Conservation (phyloP, 257 asterid species). For the Solanum chmielewskii region DNA sequence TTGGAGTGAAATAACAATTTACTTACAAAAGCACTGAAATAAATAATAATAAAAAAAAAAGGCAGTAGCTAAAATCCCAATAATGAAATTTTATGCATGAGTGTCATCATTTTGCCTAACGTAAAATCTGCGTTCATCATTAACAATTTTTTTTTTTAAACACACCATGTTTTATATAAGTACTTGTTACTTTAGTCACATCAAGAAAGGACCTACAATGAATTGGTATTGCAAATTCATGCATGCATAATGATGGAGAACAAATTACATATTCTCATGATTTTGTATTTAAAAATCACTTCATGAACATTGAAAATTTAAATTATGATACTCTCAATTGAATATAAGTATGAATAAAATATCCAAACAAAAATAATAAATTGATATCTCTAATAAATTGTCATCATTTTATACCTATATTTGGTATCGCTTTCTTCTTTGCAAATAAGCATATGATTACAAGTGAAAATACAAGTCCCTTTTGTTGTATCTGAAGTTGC, state of each 20-base stretch:
- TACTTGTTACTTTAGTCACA: neutral
- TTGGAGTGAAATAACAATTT: neutral
- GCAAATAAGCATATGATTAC: neutral
- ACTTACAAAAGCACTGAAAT: neutral
- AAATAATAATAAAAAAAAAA: neutral
- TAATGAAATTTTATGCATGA: conserved; percentile 28
- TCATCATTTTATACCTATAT: neutral
- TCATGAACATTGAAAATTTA: neutral
- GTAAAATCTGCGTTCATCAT: neutral
- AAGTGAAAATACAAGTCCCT: neutral
- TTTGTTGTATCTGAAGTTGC: neutral
- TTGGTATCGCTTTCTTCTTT: neutral
- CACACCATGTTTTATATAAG: neutral
- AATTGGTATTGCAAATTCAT: neutral
- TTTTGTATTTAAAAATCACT: neutral
- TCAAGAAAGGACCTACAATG: neutral
- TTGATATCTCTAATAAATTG: neutral
- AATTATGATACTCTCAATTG: neutral
- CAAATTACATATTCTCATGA: neutral
- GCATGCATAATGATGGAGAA: neutral
- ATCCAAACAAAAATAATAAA: neutral
- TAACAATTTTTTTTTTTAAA: neutral
- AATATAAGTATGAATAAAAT: neutral
- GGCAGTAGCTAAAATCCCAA: neutral
- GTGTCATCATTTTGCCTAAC: conserved; percentile 14